Evolutionary conservation across 1,284 basidiomycete species (phyloP).

Genomic region (Volvariella surrecta): DNA sequence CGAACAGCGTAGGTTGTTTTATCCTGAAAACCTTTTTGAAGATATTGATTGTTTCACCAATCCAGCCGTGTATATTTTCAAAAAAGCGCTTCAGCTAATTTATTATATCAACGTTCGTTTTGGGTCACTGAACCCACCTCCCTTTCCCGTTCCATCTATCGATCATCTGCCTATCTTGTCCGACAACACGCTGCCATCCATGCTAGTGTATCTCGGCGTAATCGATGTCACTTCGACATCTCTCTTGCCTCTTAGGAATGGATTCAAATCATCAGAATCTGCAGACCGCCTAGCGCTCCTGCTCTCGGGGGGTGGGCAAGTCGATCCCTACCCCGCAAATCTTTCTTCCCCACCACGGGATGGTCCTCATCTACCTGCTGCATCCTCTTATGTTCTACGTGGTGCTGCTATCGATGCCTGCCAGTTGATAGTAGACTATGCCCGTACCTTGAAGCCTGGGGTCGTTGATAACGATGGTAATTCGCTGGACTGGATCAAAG

Average conservation of each 20-base stretch:
- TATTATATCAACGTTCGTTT: slow-evolving; percentile 63
- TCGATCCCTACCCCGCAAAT: not conserved
- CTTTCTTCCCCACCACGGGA: slow-evolving; percentile 20
- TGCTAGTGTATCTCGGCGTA: slow-evolving; percentile 72
- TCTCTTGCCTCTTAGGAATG: slow-evolving; percentile 26
- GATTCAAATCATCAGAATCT: slow-evolving; percentile 25
- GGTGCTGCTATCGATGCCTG: slow-evolving; percentile 75
- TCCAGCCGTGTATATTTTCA: slow-evolving; percentile 77
- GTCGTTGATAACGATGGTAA: slow-evolving; percentile 12
- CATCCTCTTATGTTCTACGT: slow-evolving; percentile 71
- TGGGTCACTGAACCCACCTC: slow-evolving; percentile 35
- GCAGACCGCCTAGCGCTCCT: slow-evolving; percentile 29
- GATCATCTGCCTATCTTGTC: slow-evolving; percentile 65
- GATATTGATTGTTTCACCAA: slow-evolving; percentile 4
- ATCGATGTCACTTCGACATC: slow-evolving; percentile 49
- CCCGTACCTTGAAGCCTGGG: slow-evolving; percentile 31
- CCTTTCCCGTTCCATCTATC: slow-evolving; percentile 57
- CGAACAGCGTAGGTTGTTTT: slow-evolving; percentile 38
- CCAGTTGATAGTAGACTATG: slow-evolving; percentile 52
- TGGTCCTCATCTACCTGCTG: slow-evolving; percentile 50
- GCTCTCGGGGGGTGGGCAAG: slow-evolving; percentile 17
- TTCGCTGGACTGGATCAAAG: slow-evolving; percentile 40
- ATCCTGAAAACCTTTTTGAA: slow-evolving; percentile 4
- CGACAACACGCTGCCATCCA: slow-evolving; percentile 83
- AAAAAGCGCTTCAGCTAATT: slow-evolving; percentile 81